Evolutionary conservation across 495 filamentous ascomycete species (phyloP), one percentile per base, ranked within the genome.

Genomic region (Neurospora africana): DNA sequence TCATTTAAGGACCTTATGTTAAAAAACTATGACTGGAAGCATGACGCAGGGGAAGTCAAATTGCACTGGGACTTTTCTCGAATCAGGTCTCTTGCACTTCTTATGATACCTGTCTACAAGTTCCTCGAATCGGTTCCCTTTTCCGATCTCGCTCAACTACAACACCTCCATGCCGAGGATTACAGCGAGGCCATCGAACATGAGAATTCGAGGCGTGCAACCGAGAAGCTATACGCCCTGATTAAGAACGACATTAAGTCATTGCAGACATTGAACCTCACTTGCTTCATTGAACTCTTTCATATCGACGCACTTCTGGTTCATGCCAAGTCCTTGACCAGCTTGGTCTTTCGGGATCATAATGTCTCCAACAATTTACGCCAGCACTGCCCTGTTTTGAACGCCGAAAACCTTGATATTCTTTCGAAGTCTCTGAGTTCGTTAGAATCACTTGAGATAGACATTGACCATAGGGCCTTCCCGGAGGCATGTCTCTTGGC

Each of bases 1-100:
- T 70, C 80, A 9, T 76, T 81, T 4, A 53, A 72, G 33, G 74
- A 77, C 3, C 71, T 82, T 17, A 75, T 21, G n/a, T 71, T 82
- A 13, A 76, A 72, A 37, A 77, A 72, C 3, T 82, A 82, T 58
- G 73, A 81, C 69, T 82, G 81, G 81, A 76, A 76, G 10, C 81
- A 82, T 43, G 36, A 17, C 23, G 9, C 40, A 1, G 72, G 68
- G 9, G 73, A 35, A 1, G 79, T 79, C 27, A 68, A 47, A 17
- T 70, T 40, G 9, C 79, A 81, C 58, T 81, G 79, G 78, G 75
- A 81, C 44, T 81, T 81, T 53, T 79, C 79, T 4, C 61, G 43
- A 67, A 70, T 82, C 39, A 65, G 72, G 5, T 73, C 36, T 39
- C 69, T 81, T 8, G 68, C 72, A n/a, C 72, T 82, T 38, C 41